These are phyloP conservation scores for Aspergillus egyptiacus DNA, from an alignment of 495 filamentous ascomycete species.

Conservation along the genomic window DNA sequence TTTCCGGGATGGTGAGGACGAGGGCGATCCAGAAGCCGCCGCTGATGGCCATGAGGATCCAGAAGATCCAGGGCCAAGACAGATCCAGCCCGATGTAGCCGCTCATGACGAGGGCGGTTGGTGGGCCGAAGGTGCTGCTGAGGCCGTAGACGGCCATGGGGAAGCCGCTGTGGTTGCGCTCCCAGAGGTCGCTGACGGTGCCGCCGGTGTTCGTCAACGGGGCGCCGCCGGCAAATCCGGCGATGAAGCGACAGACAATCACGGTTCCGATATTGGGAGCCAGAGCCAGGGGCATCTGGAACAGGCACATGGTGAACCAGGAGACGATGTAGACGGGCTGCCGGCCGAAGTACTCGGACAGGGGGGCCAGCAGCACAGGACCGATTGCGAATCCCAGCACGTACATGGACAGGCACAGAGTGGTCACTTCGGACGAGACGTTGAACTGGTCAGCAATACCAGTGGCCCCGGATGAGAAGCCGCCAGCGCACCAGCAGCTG, in stretches of 20 bases:
- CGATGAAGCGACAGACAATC: constrained; percentile 52
- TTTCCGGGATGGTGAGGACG: constrained; percentile 38
- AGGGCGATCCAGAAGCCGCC: constrained; percentile 38
- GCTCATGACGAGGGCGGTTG: constrained; percentile 37
- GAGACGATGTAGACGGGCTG: constrained; percentile 49
- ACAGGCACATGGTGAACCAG: constrained; percentile 55
- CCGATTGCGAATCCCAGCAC: constrained; percentile 49
- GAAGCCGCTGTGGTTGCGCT: constrained; percentile 48
- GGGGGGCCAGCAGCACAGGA: constrained; percentile 54
- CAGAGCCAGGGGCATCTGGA: constrained; percentile 54
- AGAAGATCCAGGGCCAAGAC: constrained; percentile 39
- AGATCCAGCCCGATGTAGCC: constrained; percentile 36
- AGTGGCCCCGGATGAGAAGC: constrained; percentile 35
- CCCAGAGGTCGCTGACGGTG: constrained; percentile 36
- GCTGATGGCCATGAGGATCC: constrained; percentile 43
- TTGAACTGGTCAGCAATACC: constrained; percentile 35
- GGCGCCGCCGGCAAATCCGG: constrained; percentile 48
- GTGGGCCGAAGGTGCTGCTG: constrained; percentile 37
- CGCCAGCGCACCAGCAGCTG: constrained; percentile 39
- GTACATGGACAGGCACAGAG: constrained; percentile 47
- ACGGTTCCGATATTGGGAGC: constrained; percentile 48
- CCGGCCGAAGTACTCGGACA: constrained; percentile 61
- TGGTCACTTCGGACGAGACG: constrained; percentile 39
- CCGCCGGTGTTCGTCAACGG: constrained; percentile 46
- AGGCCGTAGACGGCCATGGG: constrained; percentile 52